Percentiles rank a stretch among this genome's conserved stretches.
These are phyloP conservation scores for Heliamphora exappendiculata DNA, from an alignment of 148 eudicot genomes.

Conservation along the genomic window DNA sequence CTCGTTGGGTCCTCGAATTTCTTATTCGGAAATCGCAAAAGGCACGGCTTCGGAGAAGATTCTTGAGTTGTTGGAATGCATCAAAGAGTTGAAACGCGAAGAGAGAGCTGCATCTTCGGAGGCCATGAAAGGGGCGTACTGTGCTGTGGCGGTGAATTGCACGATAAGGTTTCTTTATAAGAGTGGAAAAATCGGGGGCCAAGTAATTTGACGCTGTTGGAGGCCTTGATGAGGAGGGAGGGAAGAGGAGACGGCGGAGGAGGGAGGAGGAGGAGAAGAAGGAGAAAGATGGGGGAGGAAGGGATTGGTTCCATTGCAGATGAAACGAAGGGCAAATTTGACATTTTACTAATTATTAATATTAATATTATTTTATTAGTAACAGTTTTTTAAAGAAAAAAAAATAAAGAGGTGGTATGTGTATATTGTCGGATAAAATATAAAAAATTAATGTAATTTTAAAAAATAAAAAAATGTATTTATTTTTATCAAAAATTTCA, in stretches of 20 bases:
- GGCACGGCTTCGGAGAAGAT: slow-evolving; percentile 25
- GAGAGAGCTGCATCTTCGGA: slow-evolving; percentile 23
- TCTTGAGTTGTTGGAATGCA: slow-evolving; percentile 37
- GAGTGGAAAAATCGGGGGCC: slow-evolving; percentile 7
- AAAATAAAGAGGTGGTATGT: too few species aligned
- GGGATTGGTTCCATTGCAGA: slow-evolving; percentile 41
- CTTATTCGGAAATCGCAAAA: slow-evolving; percentile 30
- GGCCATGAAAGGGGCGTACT: slow-evolving; percentile 51
- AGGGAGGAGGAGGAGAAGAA: too few species aligned
- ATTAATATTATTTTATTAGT: too few species aligned
- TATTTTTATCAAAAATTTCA: too few species aligned
- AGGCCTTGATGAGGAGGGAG: slow-evolving; percentile 44
- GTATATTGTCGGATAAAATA: too few species aligned
- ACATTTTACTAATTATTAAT: too few species aligned
- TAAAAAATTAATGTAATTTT: too few species aligned
- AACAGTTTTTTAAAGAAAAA: too few species aligned
- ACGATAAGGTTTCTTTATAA: slow-evolving; percentile 37
- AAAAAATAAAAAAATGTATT: too few species aligned
- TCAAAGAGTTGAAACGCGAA: slow-evolving; percentile 33
- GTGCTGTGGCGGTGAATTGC: slow-evolving; percentile 55
- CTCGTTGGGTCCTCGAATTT: slow-evolving; percentile 53
- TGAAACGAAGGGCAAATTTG: too few species aligned
- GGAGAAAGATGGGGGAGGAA: slow-evolving; percentile 6
- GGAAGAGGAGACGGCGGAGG: slow-evolving; percentile 26
- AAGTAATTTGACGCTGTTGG: slow-evolving; percentile 36